A percentile compares a stretch with the other conserved stretches of the same genome.
These are phyloP conservation scores for Sporothrix euskadiensis DNA, from an alignment of 2,329 filamentous ascomycete genomes.

Conservation along the genomic window DNA sequence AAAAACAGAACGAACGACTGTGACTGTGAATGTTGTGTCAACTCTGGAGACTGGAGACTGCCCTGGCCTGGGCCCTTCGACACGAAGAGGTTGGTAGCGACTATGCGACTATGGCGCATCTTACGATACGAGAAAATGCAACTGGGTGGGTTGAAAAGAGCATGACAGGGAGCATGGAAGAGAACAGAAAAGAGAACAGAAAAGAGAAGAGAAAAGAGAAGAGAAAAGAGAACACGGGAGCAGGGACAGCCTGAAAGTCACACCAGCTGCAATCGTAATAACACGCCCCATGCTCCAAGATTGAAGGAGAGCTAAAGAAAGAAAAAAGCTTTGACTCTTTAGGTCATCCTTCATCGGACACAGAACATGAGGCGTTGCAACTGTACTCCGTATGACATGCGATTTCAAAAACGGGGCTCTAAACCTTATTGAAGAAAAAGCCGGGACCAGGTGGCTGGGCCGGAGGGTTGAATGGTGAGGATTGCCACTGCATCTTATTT, in stretches of 20 bases:
- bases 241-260: not conserved
- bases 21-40: not conserved
- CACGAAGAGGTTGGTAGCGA: not conserved
- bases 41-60: not conserved
- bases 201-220: no score
- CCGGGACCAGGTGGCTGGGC: not conserved
- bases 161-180: not conserved
- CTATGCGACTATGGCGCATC: constrained; percentile 5
- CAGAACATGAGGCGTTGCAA: not conserved
- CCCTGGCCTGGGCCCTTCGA: not conserved
- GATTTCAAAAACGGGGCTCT: not conserved
- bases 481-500: not conserved
- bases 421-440: not conserved
- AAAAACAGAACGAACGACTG: not conserved
- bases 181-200: not conserved
- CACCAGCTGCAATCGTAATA: not conserved
- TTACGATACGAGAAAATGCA: constrained; percentile 15
- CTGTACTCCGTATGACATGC: not conserved
- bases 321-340: not conserved
- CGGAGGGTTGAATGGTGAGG: no score
- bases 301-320: not conserved
- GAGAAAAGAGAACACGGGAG: not conserved
- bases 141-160: not conserved
- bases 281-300: not conserved
- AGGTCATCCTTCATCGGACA: not conserved